Evolutionary conservation across 495 filamentous ascomycete genomes (phyloP).

Genomic region (Podospora didyma): DNA sequence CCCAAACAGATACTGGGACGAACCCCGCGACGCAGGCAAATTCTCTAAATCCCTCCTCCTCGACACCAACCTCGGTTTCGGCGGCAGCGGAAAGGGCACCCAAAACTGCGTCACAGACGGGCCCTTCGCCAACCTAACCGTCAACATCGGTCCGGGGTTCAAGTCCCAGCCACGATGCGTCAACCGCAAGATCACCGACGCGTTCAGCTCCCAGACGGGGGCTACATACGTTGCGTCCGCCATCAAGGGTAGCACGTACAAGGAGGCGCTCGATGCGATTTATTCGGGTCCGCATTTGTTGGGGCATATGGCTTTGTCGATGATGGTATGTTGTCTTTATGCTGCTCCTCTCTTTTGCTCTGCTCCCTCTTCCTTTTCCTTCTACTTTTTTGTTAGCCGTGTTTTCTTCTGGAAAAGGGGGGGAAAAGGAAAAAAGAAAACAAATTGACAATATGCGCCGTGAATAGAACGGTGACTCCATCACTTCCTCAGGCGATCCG

Average conservation of each 20-base stretch:
- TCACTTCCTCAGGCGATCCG: slow-evolving; percentile 39
- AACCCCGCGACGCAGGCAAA: slow-evolving; percentile 37
- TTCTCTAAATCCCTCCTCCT: slow-evolving; percentile 33
- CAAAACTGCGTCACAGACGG: slow-evolving; percentile 37
- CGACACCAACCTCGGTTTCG: slow-evolving; percentile 35
- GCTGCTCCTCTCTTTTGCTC: no score
- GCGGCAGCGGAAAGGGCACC: slow-evolving; percentile 34
- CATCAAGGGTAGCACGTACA: slow-evolving; percentile 3
- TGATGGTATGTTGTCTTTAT: slow-evolving; percentile 10
- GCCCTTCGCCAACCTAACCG: slow-evolving; percentile 35
- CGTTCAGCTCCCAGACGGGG: slow-evolving; percentile 6
- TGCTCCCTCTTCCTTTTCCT: not conserved
- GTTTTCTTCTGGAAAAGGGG: no score
- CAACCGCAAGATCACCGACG: slow-evolving; percentile 26
- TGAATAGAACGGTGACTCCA: slow-evolving; percentile 11
- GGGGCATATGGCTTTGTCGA: slow-evolving; percentile 16
- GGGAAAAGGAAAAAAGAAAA: no score
- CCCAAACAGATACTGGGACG: slow-evolving; percentile 44
- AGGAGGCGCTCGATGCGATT: slow-evolving; percentile 10
- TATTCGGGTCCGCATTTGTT: slow-evolving; percentile 14
- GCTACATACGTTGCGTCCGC: slow-evolving; percentile 4
- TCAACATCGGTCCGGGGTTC: slow-evolving; percentile 30
- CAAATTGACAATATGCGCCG: no score
- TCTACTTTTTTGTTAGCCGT: not conserved
- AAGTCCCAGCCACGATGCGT: slow-evolving; percentile 34